Base-by-base conservation (phyloP, 2,329 filamentous ascomycete genomes). In the Exophiala lecanii-corni region DNA sequence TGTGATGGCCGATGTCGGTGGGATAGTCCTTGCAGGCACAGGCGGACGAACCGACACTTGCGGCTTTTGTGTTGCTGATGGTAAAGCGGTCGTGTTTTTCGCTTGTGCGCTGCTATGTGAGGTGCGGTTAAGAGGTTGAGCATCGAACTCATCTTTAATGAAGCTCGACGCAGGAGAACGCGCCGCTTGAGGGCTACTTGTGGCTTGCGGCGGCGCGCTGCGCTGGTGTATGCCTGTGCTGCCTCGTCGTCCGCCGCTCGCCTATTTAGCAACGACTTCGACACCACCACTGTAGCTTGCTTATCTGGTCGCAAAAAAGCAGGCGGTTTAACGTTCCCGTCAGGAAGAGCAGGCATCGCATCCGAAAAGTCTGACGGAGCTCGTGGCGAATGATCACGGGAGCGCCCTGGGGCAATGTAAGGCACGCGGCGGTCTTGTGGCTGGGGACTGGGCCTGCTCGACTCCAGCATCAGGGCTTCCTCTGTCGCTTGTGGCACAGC, bases 211-310 rank as follows among this genome's bases (percentile, higher is more conserved):
- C 89, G 78, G 54, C 89, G 77, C 16, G 86, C 86, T 36, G 89
- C 86, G 60, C 89, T 96, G 43, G 96, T 75, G 62, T 97, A 96
- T 20, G 83, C 85, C 55, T 94, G 81, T 10, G 86, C 76, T 36
- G 78, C 82, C 61, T 95, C 82, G 50, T 94, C 84, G 59, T 95
- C 89, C 9, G 84, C 74, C 0, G 78, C 78, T 58, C 88, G 77
- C 53, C 84, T 81, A 47, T 76, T 86, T 9, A 95, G 70, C 41
- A 83, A 81, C 6, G 76, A 69, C 51, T 73, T 75, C 7, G 74
- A 72, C 51, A 78, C 75, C 28, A 57, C 60, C 30, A 70, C 49
- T 36, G 62, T 51, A 45, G 79, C 76, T 26, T 44, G 43, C 31
- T 41, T 51, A 50, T 61, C 60, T 55, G 83, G 82, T 74, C 82